Evolutionary conservation across 108 stramenopile genomes (phyloP).

Genomic region (Asterionellopsis glacialis): DNA sequence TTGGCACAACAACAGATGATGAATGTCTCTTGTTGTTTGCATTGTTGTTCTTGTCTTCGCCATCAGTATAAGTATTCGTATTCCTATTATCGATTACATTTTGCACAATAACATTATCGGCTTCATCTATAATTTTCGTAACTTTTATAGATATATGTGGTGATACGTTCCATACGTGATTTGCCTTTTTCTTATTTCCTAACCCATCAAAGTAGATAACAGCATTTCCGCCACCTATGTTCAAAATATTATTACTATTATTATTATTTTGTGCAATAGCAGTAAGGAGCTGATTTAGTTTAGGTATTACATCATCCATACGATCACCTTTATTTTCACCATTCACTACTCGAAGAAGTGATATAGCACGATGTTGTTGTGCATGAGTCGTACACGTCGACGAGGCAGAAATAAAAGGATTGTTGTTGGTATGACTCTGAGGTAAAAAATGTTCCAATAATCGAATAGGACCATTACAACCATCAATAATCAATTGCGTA

Average conservation of each 20-base stretch:
- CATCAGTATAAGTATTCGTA: no score
- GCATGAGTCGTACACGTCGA: neutral
- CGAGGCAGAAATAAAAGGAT: no score
- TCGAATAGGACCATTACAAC: slow-evolving; percentile 37
- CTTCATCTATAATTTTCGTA: no score
- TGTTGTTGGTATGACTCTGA: no score
- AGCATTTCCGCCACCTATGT: neutral
- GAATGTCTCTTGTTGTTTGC: no score
- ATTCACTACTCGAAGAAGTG: slow-evolving; percentile 15
- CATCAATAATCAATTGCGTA: slow-evolving; percentile 24
- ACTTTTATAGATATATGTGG: neutral
- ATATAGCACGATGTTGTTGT: neutral
- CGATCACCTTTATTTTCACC: slow-evolving; percentile 15
- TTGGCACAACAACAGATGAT: no score
- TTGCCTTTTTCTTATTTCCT: slow-evolving; percentile 5
- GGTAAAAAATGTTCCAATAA: slow-evolving; percentile 3
- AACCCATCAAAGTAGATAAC: slow-evolving; percentile 21
- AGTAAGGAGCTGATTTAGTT: slow-evolving; percentile 1
- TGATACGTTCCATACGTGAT: neutral
- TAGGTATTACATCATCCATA: neutral
- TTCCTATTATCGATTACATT: no score
- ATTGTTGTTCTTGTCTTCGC: no score
- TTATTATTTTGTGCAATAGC: no score
- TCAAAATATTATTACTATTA: no score
- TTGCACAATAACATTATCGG: no score